Conservation (phyloP, 768 basidiomycete species). For the Phaffia australis region DNA sequence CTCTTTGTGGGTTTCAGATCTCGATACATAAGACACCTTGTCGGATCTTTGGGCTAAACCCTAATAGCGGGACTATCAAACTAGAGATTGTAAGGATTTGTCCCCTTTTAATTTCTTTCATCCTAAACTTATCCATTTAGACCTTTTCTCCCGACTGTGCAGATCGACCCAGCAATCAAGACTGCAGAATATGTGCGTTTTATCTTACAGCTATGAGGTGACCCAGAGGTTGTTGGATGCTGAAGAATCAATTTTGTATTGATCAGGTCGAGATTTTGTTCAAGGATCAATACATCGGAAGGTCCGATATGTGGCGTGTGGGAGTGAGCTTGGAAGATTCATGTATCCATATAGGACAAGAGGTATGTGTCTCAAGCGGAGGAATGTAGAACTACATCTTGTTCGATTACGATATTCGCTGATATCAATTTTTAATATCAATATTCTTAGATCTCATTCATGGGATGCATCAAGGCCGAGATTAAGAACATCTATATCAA, state of each 20-base stretch:
- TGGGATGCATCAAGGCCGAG: slow-evolving; percentile 65
- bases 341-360: slow-evolving; percentile 73
- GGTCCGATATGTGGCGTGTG: slow-evolving; percentile 94
- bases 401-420: not conserved
- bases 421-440: not conserved
- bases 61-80: too few relatives aligned
- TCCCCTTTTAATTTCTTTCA: too few relatives aligned
- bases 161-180: slow-evolving; percentile 54
- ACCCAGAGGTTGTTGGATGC: not conserved
- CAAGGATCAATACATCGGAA: slow-evolving; percentile 87
- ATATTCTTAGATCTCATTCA: slow-evolving; percentile 45
- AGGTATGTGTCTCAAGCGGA: slow-evolving; percentile 41
- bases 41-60: too few relatives aligned
- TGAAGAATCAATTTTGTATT: not conserved
- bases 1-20: too few relatives aligned
- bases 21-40: too few relatives aligned
- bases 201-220: not conserved
- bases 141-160: not conserved
- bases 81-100: too few relatives aligned
- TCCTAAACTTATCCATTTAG: not conserved
- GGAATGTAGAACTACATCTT: too few relatives aligned
- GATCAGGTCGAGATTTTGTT: slow-evolving; percentile 75
- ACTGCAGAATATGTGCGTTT: slow-evolving; percentile 31
- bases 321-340: slow-evolving; percentile 68
- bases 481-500: slow-evolving; percentile 66